phyloP scores from a whole-genome alignment of 768 basidiomycete species.

The Crepidotus variabilis region DNA sequence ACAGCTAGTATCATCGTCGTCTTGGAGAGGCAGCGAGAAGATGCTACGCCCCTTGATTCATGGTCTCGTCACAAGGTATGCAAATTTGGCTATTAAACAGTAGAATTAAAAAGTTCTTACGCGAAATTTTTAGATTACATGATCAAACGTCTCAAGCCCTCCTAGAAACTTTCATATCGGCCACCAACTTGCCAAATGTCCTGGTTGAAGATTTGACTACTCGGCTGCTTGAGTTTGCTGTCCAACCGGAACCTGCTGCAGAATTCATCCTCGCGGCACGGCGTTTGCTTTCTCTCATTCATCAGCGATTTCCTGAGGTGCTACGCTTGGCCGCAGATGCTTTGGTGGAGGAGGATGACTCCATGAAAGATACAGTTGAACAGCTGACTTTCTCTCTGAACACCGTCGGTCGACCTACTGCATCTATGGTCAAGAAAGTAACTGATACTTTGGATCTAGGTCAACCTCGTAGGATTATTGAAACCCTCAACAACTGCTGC shows the following conservation, averaged over 20 bases:
- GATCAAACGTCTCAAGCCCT: slow-evolving; percentile 26
- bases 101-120: background rate
- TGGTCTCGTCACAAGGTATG: slow-evolving; percentile 32
- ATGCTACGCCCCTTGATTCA: slow-evolving; percentile 52
- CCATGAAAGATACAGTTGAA: slow-evolving; percentile 40
- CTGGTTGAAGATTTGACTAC: slow-evolving; percentile 29
- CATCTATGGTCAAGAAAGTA: no score
- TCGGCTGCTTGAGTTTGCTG: slow-evolving; percentile 22
- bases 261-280: slow-evolving; percentile 21
- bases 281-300: slow-evolving; percentile 50
- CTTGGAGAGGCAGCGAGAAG: slow-evolving; percentile 52
- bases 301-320: slow-evolving; percentile 60
- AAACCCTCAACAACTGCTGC: slow-evolving; percentile 5
- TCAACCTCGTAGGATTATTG: background rate
- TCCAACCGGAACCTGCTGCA: slow-evolving; percentile 21
- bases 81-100: background rate
- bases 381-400: slow-evolving; percentile 58
- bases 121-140: slow-evolving; percentile 22
- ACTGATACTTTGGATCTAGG: background rate
- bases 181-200: slow-evolving; percentile 26
- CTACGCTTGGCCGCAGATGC: slow-evolving; percentile 40
- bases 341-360: slow-evolving; percentile 29
- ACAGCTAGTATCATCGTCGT: slow-evolving; percentile 39
- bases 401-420: slow-evolving; percentile 33
- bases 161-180: slow-evolving; percentile 34